Conservation (phyloP, 1,284 basidiomycete genomes). For the Puccinia sorghi region DNA sequence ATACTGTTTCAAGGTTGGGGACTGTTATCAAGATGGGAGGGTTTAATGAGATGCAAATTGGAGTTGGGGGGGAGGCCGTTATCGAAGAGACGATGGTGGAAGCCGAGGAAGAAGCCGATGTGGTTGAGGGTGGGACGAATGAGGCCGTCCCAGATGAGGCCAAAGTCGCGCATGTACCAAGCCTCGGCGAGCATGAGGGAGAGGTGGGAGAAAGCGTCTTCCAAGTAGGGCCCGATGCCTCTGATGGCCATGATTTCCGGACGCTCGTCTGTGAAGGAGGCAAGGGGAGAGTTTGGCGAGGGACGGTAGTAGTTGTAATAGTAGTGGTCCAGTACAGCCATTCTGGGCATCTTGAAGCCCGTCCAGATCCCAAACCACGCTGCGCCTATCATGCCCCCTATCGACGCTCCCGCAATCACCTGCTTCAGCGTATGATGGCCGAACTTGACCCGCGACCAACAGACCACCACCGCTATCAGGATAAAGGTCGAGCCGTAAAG, state of each 20-base stretch:
- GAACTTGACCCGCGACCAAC: constrained; percentile 72
- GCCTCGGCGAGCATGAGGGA: constrained; percentile 22
- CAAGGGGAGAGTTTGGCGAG: not conserved
- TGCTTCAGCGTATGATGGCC: constrained; percentile 78
- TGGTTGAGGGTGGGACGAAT: constrained; percentile 23
- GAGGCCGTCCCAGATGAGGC: constrained; percentile 37
- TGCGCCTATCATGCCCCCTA: constrained; percentile 65
- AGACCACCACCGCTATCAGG: constrained; percentile 61
- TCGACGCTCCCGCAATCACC: constrained; percentile 68
- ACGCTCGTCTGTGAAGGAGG: not conserved
- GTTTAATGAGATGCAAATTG: constrained; percentile 23
- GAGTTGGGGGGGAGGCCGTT: constrained; percentile 24
- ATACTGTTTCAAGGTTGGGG: not conserved
- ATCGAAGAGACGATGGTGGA: constrained; percentile 15
- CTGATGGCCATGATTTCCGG: not conserved
- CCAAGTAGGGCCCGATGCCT: not conserved
- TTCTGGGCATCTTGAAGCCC: constrained; percentile 48
- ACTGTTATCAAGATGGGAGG: not conserved
- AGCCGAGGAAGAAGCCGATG: constrained; percentile 20
- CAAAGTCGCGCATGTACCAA: constrained; percentile 42
- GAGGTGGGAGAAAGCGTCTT: not conserved
- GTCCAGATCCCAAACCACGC: constrained; percentile 69
- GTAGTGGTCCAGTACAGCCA: not conserved
- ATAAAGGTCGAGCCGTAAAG: constrained; percentile 52
- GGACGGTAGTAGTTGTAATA: not conserved